Conservation (phyloP, 305 asterid species). For the Withania somnifera region DNA sequence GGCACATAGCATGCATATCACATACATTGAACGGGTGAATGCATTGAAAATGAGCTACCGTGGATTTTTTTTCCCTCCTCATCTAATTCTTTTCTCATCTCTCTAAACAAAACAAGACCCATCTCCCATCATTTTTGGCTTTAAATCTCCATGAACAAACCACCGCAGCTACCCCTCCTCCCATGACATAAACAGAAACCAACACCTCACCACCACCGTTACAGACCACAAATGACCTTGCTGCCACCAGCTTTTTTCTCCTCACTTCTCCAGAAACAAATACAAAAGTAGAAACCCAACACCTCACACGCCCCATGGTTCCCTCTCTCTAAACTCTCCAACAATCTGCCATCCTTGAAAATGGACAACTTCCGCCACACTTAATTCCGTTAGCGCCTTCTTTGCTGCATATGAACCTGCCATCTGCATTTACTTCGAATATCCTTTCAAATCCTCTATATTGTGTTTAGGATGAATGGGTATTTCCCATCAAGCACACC, state of each 20-base stretch:
- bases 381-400: slow-evolving; percentile 47
- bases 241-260: background rate
- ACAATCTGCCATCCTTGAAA: background rate
- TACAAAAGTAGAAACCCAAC: background rate
- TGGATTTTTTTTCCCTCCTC: background rate
- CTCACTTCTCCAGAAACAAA: background rate
- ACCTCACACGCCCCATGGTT: background rate
- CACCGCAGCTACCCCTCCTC: background rate
- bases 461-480: slow-evolving; percentile 28
- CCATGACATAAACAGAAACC: background rate
- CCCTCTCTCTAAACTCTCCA: background rate
- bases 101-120: background rate
- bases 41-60: background rate
- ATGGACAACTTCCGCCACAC: slow-evolving; percentile 27
- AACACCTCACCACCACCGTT: background rate
- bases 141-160: background rate
- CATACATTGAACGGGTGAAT: background rate
- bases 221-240: background rate
- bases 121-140: background rate
- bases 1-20: background rate
- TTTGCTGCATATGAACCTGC: slow-evolving; percentile 43
- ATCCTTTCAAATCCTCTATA: slow-evolving; percentile 32
- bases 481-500: slow-evolving; percentile 37
- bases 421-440: slow-evolving; percentile 30
- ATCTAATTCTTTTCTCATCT: background rate